phyloP scores from a whole-genome alignment of 2,329 filamentous ascomycete species.

The Colletotrichum caudatum region DNA sequence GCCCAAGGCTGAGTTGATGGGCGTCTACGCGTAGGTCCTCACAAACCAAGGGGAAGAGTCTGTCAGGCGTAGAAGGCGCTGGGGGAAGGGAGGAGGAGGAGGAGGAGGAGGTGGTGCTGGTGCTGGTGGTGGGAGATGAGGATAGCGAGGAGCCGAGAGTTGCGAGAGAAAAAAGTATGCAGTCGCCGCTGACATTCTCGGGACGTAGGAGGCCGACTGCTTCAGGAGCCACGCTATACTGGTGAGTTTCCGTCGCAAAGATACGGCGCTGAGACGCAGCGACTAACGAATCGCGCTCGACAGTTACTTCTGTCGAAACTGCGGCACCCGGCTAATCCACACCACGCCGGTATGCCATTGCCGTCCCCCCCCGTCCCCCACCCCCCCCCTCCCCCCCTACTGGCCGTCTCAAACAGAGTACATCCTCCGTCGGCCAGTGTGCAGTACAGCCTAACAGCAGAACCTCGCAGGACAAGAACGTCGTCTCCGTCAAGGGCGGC shows the following conservation, averaged over 20 bases:
- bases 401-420: neutral
- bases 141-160: constrained; percentile 1
- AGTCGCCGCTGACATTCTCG: constrained; percentile 30
- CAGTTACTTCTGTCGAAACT: constrained; percentile 75
- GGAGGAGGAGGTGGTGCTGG: neutral
- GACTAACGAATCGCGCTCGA: neutral
- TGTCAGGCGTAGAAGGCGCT: neutral
- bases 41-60: neutral
- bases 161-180: constrained; percentile 1
- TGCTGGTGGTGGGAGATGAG: neutral
- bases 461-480: constrained; percentile 62
- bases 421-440: neutral
- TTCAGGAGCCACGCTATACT: constrained; percentile 69
- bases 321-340: constrained; percentile 75
- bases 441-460: neutral
- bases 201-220: constrained; percentile 66
- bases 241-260: constrained; percentile 53
- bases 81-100: neutral
- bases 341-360: constrained; percentile 64
- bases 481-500: constrained; percentile 75
- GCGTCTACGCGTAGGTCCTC: constrained; percentile 66
- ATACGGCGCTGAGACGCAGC: too few relatives aligned
- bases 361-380: neutral
- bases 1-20: constrained; percentile 61
- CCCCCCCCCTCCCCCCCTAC: neutral